A percentile compares a stretch with the other conserved stretches of the same genome.
These are phyloP conservation scores for Fonsecaea pugnacius DNA, from an alignment of 2,329 filamentous ascomycete species.

Conservation along the genomic window DNA sequence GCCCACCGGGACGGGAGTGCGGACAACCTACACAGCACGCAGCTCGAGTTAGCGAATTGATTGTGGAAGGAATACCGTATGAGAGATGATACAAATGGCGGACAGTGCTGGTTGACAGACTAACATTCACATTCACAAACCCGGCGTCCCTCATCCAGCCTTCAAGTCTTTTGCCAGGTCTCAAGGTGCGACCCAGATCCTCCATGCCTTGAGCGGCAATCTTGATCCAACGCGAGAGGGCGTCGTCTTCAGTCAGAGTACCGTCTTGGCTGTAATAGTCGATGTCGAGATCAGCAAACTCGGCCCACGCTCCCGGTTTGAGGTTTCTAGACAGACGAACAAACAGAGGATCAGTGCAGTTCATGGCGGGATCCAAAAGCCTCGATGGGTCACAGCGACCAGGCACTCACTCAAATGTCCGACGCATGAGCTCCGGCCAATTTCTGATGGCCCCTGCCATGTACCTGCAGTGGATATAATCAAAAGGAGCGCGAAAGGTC, in stretches of 20 bases:
- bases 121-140: slow-evolving; percentile 37
- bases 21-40: neutral
- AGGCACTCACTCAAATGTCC: slow-evolving; percentile 24
- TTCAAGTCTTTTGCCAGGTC: slow-evolving; percentile 41
- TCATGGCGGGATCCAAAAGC: neutral
- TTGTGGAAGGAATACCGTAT: too few relatives aligned
- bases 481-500: slow-evolving; percentile 61
- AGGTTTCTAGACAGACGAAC: slow-evolving; percentile 24
- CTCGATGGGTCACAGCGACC: neutral
- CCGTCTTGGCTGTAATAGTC: slow-evolving; percentile 39
- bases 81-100: neutral
- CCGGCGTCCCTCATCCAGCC: slow-evolving; percentile 38
- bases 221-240: slow-evolving; percentile 37
- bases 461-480: slow-evolving; percentile 65
- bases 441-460: slow-evolving; percentile 61
- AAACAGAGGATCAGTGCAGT: neutral
- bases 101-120: too few relatives aligned
- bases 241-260: slow-evolving; percentile 31
- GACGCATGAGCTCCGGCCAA: slow-evolving; percentile 56
- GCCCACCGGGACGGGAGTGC: slow-evolving; percentile 34
- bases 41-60: neutral
- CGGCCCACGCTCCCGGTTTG: slow-evolving; percentile 49
- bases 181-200: slow-evolving; percentile 46
- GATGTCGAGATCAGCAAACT: slow-evolving; percentile 45
- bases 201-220: slow-evolving; percentile 36